Percentiles rank a stretch among this genome's conserved stretches.
Evolutionary conservation across 2,329 filamentous ascomycete genomes (phyloP).

Genomic region (Biscogniauxia mediterranea): DNA sequence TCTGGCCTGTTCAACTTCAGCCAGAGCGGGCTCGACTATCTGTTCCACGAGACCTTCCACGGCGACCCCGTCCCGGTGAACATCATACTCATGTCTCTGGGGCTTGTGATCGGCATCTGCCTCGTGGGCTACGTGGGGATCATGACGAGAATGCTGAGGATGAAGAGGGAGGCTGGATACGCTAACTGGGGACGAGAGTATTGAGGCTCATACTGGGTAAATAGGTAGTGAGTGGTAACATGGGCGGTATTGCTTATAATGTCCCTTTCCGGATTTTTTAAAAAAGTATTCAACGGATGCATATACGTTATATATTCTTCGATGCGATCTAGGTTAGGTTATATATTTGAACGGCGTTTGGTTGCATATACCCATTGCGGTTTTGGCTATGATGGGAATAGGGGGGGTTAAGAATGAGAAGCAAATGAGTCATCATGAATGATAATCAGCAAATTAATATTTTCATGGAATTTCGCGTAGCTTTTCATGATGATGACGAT

Average conservation of each 20-base stretch:
- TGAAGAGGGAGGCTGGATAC: constrained; percentile 21
- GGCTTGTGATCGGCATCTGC: constrained; percentile 60
- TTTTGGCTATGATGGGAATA: too few species aligned
- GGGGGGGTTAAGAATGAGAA: too few species aligned
- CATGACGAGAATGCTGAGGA: constrained; percentile 32
- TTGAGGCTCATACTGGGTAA: neutral
- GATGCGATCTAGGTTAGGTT: neutral
- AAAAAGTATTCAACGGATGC: neutral
- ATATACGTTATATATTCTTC: neutral
- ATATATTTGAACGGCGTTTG: too few species aligned
- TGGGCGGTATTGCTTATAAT: neutral
- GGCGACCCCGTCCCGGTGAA: constrained; percentile 79
- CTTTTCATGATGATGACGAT: too few species aligned
- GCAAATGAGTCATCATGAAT: too few species aligned
- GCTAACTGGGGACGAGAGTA: constrained; percentile 15
- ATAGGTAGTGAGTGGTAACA: too few species aligned
- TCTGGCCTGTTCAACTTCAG: constrained; percentile 82
- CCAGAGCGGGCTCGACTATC: constrained; percentile 74
- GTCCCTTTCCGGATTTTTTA: neutral
- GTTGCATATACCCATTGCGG: too few species aligned
- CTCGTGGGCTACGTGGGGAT: constrained; percentile 66
- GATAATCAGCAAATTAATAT: too few species aligned
- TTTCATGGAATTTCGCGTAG: too few species aligned
- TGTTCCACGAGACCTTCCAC: constrained; percentile 71
- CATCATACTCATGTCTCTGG: constrained; percentile 60